Base-by-base conservation (phyloP, 1,139 yeast species). In the Nakaseomyces kungkrabaensis region DNA sequence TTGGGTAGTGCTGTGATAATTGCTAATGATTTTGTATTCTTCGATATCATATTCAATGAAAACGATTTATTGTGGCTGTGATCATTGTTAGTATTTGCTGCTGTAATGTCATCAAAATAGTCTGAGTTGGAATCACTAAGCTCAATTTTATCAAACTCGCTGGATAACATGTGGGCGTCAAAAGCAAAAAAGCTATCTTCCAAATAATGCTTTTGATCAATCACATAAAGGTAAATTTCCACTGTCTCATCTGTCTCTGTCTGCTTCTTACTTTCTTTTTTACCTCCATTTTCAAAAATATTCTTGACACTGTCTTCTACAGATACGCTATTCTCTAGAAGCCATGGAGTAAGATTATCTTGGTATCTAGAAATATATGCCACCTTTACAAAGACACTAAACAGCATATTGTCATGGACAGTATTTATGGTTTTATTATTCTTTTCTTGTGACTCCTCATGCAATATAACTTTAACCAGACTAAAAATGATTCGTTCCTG, bases 341-440 rank as follows among this genome's bases (percentile, higher is more conserved):
- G 8, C 31, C n/a, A 13, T 10, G 13, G 4, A 4, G 4, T n/a
- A 9, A 10, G 9, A 4, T n/a, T 9, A 11, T 45, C 38, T 17
- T 60, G 65, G n/a, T 41, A 29, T 13, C 34, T 27, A 9, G 22
- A 13, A 11, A 62, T 48, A 26, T 54, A 54, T 10, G 67, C 51
- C n/a, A 46, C 55, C 26, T 56, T 54, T 3, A 68, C 57, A 50
- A 63, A 66, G 4, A 61, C 45, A 1, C 67, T 57, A 4, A 67
- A 51, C 7, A 67, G 44, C 41, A 68, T 47, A 48, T 66, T 67
- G 26, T 65, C 66, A 44, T 66, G 68, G 2, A 59, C 56, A 7
- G 60, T 54, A 33, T 54, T 56, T 9, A n/a, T 11, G 37, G 58
- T 45, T 5, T 47, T 50, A 3, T 51, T 55, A 3, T 51, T 55